Evolutionary conservation across 164 flowering plant genomes (phyloP).

Genomic region (Tetrastigma voinierianum): DNA sequence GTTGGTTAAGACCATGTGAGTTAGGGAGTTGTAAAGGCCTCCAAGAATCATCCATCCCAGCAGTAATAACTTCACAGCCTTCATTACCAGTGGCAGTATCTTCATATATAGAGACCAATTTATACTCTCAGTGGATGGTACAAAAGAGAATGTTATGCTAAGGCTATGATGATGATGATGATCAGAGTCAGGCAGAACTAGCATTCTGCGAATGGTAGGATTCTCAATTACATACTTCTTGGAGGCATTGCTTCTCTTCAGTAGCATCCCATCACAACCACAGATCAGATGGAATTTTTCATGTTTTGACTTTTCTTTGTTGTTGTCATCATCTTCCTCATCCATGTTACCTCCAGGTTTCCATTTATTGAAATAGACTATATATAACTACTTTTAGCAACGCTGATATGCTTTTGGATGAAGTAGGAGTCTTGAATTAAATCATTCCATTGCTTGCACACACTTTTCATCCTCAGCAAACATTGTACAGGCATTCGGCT

Average conservation of each 20-base stretch:
- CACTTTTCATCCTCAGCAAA: background rate
- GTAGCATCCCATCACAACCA: background rate
- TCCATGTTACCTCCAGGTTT: no score
- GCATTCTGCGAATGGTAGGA: background rate
- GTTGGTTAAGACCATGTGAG: background rate
- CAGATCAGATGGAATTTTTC: background rate
- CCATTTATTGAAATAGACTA: no score
- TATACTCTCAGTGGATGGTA: background rate
- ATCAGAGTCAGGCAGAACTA: slow-evolving; percentile 7
- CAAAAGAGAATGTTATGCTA: background rate
- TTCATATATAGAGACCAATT: slow-evolving; percentile 1
- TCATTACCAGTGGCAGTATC: background rate
- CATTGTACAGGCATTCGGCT: background rate
- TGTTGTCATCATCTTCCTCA: no score
- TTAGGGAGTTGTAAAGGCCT: background rate
- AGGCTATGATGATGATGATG: background rate
- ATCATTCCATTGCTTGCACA: background rate
- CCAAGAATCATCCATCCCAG: background rate
- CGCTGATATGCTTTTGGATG: no score
- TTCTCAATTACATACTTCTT: background rate
- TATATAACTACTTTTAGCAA: no score
- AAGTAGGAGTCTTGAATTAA: background rate
- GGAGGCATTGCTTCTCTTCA: background rate
- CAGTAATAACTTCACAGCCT: slow-evolving; percentile 4
- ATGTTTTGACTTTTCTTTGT: background rate